Evolutionary conservation across 441 rosid genomes (phyloP).

Genomic region (Mallotus repandus): DNA sequence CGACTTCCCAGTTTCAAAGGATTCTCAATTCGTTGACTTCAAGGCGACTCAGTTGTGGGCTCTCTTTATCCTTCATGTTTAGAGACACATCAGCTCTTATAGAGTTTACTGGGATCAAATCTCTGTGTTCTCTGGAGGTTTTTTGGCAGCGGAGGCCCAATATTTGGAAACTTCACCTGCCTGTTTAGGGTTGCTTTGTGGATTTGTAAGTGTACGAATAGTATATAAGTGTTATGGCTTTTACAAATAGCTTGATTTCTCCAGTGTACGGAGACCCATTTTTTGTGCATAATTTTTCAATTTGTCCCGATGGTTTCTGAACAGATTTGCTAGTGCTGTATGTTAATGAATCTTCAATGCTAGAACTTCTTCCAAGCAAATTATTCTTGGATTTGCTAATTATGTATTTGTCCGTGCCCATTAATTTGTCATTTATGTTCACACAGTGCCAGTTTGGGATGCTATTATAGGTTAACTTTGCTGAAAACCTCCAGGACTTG

Average conservation of each 20-base stretch:
- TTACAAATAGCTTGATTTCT: slow-evolving; percentile 8
- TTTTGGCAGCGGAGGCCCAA: slow-evolving; percentile 2
- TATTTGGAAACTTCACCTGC: neutral
- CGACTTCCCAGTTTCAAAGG: slow-evolving; percentile 29
- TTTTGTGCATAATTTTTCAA: neutral
- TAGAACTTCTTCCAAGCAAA: neutral
- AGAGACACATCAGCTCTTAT: neutral
- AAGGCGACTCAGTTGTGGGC: neutral
- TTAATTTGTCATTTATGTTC: neutral
- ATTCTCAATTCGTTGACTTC: slow-evolving; percentile 7
- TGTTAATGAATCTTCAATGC: neutral
- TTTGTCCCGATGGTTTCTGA: neutral
- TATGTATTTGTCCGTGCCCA: neutral
- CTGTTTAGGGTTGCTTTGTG: neutral
- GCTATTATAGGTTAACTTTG: neutral
- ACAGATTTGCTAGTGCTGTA: neutral
- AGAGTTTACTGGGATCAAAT: slow-evolving; percentile 8
- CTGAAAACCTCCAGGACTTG: neutral
- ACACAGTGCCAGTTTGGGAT: neutral
- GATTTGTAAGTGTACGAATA: slow-evolving; percentile 13
- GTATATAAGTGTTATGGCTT: slow-evolving; percentile 11
- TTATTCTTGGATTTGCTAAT: neutral
- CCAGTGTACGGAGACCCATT: slow-evolving; percentile 21
- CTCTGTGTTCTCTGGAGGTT: neutral
- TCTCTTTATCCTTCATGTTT: neutral